phyloP scores from a whole-genome alignment of 306 rosid species.

The Crotalaria pallida region DNA sequence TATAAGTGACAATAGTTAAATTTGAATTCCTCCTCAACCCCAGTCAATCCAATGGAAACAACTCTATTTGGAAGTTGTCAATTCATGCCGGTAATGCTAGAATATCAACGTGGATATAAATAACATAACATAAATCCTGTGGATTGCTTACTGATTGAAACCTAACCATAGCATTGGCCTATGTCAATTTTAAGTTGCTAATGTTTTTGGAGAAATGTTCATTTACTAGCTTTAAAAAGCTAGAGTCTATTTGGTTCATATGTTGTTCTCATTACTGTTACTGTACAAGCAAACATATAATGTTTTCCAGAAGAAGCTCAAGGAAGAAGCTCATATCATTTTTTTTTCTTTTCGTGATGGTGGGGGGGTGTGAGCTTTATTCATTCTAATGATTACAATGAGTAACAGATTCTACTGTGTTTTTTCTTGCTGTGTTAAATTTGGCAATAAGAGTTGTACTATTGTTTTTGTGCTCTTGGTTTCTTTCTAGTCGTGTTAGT shows the following conservation, averaged over 20 bases:
- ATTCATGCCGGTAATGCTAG: neutral
- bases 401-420: neutral
- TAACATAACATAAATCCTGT: neutral
- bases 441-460: neutral
- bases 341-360: neutral
- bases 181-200: neutral
- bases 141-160: neutral
- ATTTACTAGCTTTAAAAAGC: neutral
- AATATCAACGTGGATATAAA: neutral
- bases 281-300: neutral
- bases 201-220: neutral
- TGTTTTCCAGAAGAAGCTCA: neutral
- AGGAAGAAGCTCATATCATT: neutral
- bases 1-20: neutral
- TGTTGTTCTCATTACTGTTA: neutral
- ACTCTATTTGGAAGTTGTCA: neutral
- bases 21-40: neutral
- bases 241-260: neutral
- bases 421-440: slow-evolving; percentile 16
- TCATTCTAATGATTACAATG: neutral
- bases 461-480: slow-evolving; percentile 4
- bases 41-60: neutral
- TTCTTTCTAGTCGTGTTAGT: neutral
- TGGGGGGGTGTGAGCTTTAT: too few species aligned
- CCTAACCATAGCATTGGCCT: neutral